Base-by-base conservation (phyloP, 106 monocot genomes). In the Agapanthus africanus region DNA sequence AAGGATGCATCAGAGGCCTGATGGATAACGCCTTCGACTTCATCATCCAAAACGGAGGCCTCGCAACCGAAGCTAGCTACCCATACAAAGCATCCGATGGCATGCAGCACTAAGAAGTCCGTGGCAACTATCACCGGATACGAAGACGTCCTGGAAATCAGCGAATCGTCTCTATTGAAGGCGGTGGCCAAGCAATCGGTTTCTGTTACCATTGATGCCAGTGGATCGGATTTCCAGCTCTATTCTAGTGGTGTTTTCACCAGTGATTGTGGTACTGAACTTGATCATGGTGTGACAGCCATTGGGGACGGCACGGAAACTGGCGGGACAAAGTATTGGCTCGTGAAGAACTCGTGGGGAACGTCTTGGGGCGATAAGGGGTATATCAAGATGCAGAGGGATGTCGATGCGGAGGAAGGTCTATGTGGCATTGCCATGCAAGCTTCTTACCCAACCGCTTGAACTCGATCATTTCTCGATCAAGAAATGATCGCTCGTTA, bases 251-350 rank as follows among this genome's bases (percentile, higher is more conserved):
- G 94, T 11, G 74, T 94, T 25, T 94, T 90, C 78, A 79, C 77
- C 4, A 90, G 84, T 5, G 57, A 4, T 1, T 94, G 94, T 47
- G 82, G 82, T 5, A 87, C 90, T 10, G 40, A 84, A 1, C 74
- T 94, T 1, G 94, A 94, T 50, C 94, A 94, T 40, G 94, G 87
- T 31, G 94, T 90, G 2, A 74, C 71, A 13, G 87, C 82, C 0
- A 90, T 94, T 3, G 94, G 94, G 28, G 90, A 90, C 15, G 94
- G 87, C 38, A 84, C 80, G 7, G 82, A 87, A 28, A 74, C 79
- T 6, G 87, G 77, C 22, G 87, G 87, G 87, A 2, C n/a, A n/a
- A n/a, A n/a, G n/a, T n/a, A n/a, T n/a, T n/a, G n/a, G n/a, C n/a
- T n/a, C n/a, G n/a, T n/a, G n/a, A n/a, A n/a, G n/a, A n/a, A n/a